These are phyloP conservation scores for Boletus semigastroideus DNA, from an alignment of 1,284 basidiomycete species.

Conservation along the genomic window DNA sequence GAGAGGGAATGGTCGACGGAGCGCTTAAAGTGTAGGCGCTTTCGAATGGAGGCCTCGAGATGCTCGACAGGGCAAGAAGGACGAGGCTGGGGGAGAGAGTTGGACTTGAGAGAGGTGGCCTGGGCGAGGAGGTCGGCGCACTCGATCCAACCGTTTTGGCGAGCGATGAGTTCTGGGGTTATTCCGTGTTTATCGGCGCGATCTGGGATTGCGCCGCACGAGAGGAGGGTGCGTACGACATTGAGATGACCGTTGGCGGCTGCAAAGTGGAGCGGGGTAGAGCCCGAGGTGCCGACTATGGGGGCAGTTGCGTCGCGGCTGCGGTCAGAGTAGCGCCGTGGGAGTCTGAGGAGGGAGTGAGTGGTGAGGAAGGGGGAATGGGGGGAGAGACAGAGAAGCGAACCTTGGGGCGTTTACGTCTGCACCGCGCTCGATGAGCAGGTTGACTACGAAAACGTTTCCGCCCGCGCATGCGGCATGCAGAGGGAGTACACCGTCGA, in stretches of 20 bases:
- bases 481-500: conserved; percentile 88
- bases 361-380: not conserved
- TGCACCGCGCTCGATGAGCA: conserved; percentile 87
- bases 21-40: conserved; percentile 43
- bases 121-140: conserved; percentile 55
- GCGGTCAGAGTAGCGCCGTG: conserved; percentile 78
- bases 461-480: conserved; percentile 91
- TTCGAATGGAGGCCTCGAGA: conserved; percentile 35
- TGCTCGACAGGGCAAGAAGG: conserved; percentile 31
- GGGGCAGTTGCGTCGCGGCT: conserved; percentile 59
- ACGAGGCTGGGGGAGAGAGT: conserved; percentile 3
- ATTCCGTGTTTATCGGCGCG: conserved; percentile 85
- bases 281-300: conserved; percentile 79
- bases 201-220: conserved; percentile 76
- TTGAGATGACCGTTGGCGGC: conserved; percentile 85
- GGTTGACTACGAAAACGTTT: conserved; percentile 77
- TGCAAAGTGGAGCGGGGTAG: conserved; percentile 93
- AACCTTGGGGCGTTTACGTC: conserved; percentile 90
- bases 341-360: conserved; percentile 48
- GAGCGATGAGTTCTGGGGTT: conserved; percentile 74
- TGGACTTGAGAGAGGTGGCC: conserved; percentile 7
- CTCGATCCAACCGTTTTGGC: conserved; percentile 63
- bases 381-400: conserved; percentile 13
- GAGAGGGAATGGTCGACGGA: conserved; percentile 46
- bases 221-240: conserved; percentile 74